A percentile compares a stretch with the other conserved stretches of the same genome.
Evolutionary conservation across 768 basidiomycete genomes (phyloP).

Genomic region (Lactarius hatsudake): DNA sequence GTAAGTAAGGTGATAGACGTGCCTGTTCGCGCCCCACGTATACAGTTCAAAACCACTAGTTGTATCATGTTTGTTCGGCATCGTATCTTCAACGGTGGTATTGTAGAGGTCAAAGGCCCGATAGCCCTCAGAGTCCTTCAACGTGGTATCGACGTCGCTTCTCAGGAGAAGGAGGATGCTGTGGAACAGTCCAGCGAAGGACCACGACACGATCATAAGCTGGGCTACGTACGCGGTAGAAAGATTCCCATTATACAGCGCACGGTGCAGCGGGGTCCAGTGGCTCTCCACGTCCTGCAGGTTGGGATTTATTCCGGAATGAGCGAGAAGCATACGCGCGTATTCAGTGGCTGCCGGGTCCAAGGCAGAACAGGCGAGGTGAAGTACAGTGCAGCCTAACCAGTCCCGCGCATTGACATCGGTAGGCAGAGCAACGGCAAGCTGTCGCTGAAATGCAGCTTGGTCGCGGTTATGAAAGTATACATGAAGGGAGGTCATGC

Average conservation of each 20-base stretch:
- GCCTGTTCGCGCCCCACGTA: slow-evolving; percentile 79
- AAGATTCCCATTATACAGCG: slow-evolving; percentile 77
- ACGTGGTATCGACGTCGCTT: slow-evolving; percentile 61
- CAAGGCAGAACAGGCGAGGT: slow-evolving; percentile 68
- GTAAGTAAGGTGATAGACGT: not conserved
- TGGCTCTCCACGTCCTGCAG: slow-evolving; percentile 76
- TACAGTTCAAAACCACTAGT: slow-evolving; percentile 55
- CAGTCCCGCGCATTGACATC: slow-evolving; percentile 74
- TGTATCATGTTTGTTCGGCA: slow-evolving; percentile 7
- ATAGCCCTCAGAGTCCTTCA: slow-evolving; percentile 87
- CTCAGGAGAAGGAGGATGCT: slow-evolving; percentile 76
- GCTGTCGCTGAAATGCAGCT: slow-evolving; percentile 72
- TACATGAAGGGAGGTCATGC: slow-evolving; percentile 81
- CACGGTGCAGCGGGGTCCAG: slow-evolving; percentile 90
- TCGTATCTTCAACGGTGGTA: slow-evolving; percentile 27
- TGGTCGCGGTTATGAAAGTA: slow-evolving; percentile 68
- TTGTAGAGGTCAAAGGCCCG: slow-evolving; percentile 94
- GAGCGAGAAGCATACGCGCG: slow-evolving; percentile 68
- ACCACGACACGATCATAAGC: not conserved
- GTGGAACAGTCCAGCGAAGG: slow-evolving; percentile 4
- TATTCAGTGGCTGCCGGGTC: slow-evolving; percentile 61
- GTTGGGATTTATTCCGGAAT: slow-evolving; percentile 78
- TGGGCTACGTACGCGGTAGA: slow-evolving; percentile 54
- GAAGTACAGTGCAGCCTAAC: slow-evolving; percentile 75
- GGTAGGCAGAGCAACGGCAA: slow-evolving; percentile 35